phyloP scores from a whole-genome alignment of 106 monocot species.

The Phalaenopsis aphrodite region DNA sequence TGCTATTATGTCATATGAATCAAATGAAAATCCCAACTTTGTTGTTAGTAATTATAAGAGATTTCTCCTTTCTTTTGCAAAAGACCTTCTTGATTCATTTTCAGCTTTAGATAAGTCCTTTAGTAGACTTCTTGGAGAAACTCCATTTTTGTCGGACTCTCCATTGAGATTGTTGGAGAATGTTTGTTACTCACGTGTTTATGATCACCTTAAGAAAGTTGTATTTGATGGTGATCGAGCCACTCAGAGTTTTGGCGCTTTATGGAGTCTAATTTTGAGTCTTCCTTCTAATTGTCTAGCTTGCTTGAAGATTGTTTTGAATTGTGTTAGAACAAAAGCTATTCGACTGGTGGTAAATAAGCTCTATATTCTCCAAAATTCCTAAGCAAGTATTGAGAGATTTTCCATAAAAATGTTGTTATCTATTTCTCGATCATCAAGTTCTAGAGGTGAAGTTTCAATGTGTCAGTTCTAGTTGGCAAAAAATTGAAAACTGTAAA shows the following conservation, averaged over 20 bases:
- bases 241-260: slow-evolving; percentile 77
- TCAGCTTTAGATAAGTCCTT: slow-evolving; percentile 95
- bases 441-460: no score
- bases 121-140: slow-evolving; percentile 74
- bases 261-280: slow-evolving; percentile 83
- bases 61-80: slow-evolving; percentile 77
- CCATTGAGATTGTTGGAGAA: slow-evolving; percentile 63
- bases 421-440: no score
- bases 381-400: no score
- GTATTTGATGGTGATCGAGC: slow-evolving; percentile 71
- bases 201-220: slow-evolving; percentile 49
- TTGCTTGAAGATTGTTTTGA: slow-evolving; percentile 76
- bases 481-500: no score
- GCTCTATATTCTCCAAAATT: no score
- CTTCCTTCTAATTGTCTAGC: slow-evolving; percentile 49
- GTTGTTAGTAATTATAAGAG: slow-evolving; percentile 54
- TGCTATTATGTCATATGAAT: slow-evolving; percentile 34
- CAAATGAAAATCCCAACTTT: slow-evolving; percentile 21
- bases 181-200: slow-evolving; percentile 44
- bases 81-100: slow-evolving; percentile 52
- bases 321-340: slow-evolving; percentile 6
- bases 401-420: no score
- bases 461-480: no score
- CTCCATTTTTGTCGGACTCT: slow-evolving; percentile 70
- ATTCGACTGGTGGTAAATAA: no score